These are phyloP conservation scores for Macrolepiota albuminosa DNA, from an alignment of 768 basidiomycete species.

Conservation along the genomic window DNA sequence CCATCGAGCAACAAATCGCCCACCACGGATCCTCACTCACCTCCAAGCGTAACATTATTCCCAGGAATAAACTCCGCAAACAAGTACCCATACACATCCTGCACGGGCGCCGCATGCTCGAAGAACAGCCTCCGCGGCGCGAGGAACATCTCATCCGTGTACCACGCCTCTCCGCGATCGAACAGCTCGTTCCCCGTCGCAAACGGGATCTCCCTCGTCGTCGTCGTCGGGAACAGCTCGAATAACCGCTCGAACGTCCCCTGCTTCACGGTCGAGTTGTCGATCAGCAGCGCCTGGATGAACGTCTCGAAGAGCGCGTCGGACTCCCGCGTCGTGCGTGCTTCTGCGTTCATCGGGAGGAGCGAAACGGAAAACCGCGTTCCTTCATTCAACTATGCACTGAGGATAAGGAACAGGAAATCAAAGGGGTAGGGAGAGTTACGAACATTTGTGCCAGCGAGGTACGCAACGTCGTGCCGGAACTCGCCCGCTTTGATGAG, in stretches of 20 bases:
- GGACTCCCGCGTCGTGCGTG: slow-evolving; percentile 34
- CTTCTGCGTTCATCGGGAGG: slow-evolving; percentile 35
- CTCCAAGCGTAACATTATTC: slow-evolving; percentile 40
- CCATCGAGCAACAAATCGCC: not conserved
- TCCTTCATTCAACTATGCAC: slow-evolving; percentile 24
- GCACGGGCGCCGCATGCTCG: slow-evolving; percentile 38
- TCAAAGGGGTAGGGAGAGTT: not conserved
- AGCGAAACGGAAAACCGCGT: slow-evolving; percentile 40
- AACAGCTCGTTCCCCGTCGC: slow-evolving; percentile 57
- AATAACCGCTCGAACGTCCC: slow-evolving; percentile 35
- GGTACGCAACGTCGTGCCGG: slow-evolving; percentile 42
- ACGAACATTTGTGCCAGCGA: slow-evolving; percentile 52
- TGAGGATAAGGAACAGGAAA: not conserved
- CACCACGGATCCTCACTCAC: slow-evolving; percentile 19
- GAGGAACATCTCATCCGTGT: slow-evolving; percentile 54
- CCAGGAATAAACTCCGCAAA: slow-evolving; percentile 58
- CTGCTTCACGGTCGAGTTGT: slow-evolving; percentile 42
- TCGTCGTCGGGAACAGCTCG: slow-evolving; percentile 37
- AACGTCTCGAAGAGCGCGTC: slow-evolving; percentile 41
- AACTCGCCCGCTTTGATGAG: slow-evolving; percentile 44
- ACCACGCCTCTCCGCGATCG: slow-evolving; percentile 53
- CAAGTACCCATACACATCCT: slow-evolving; percentile 48
- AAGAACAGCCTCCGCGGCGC: slow-evolving; percentile 46
- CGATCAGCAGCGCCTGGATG: slow-evolving; percentile 43
- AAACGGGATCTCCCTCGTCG: slow-evolving; percentile 32